Evolutionary conservation across 108 stramenopile genomes (phyloP).

Genomic region (Cyclotella atomus): DNA sequence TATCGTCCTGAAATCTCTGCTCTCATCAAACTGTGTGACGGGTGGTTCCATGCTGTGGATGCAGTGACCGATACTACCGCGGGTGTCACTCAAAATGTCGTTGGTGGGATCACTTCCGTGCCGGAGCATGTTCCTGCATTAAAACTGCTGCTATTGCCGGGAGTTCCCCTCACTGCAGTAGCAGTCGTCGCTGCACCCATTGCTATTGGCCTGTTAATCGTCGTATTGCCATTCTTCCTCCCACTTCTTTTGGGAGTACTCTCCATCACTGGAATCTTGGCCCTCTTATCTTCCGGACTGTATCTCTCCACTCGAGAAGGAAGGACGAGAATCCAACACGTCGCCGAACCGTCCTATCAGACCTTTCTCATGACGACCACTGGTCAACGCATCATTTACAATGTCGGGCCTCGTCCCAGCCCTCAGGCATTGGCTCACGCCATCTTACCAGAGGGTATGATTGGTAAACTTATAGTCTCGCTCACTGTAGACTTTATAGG

Average conservation of each 20-base stretch:
- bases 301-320: constrained; percentile 69
- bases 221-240: constrained; percentile 80
- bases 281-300: constrained; percentile 35
- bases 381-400: constrained; percentile 75
- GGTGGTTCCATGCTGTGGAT: constrained; percentile 75
- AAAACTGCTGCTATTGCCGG: constrained; percentile 63
- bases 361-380: constrained; percentile 57
- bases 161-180: constrained; percentile 62
- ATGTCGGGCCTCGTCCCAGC: constrained; percentile 81
- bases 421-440: constrained; percentile 64
- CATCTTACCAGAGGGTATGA: constrained; percentile 63
- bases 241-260: constrained; percentile 52
- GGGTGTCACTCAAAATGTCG: constrained; percentile 17
- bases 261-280: constrained; percentile 21
- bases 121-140: constrained; percentile 40
- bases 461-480: constrained; percentile 68
- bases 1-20: constrained; percentile 80
- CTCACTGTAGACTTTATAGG: constrained; percentile 86
- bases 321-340: constrained; percentile 44
- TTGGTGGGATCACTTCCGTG: background rate
- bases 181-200: constrained; percentile 61
- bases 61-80: constrained; percentile 40
- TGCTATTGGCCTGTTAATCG: constrained; percentile 40
- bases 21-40: constrained; percentile 49
- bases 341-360: constrained; percentile 54